Conservation (phyloP, 352 stramenopile genomes). For the Blastocystis sp. region DNA sequence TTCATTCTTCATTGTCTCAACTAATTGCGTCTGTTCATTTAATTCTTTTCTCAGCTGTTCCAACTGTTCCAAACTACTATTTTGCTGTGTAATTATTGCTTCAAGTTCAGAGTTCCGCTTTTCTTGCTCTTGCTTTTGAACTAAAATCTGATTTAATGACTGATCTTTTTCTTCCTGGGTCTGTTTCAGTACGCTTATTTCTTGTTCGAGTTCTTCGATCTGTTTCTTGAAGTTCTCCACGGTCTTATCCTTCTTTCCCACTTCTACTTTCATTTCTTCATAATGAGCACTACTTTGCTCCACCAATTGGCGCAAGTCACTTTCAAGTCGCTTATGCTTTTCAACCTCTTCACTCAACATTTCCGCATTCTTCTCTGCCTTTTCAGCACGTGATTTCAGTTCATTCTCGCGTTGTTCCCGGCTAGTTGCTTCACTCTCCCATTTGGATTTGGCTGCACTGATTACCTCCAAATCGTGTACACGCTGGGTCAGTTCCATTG, state of each 20-base stretch:
- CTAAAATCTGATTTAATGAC: not conserved
- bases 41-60: not conserved
- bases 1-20: slow-evolving; percentile 14
- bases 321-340: slow-evolving; percentile 37
- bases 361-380: not conserved
- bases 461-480: not conserved
- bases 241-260: not conserved
- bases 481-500: not conserved
- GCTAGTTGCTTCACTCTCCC: not conserved
- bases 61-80: not conserved
- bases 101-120: not conserved
- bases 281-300: not conserved
- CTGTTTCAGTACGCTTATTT: not conserved
- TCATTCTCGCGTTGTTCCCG: not conserved
- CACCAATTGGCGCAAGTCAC: slow-evolving; percentile 4
- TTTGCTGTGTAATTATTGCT: not conserved
- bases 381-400: not conserved
- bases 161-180: not conserved
- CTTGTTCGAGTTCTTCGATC: not conserved
- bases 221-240: not conserved
- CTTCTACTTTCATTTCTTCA: not conserved
- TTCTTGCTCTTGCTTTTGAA: not conserved
- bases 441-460: not conserved
- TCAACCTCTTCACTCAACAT: slow-evolving; percentile 3
- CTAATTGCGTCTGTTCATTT: not conserved